Evolutionary conservation across 768 basidiomycete species (phyloP), one percentile per base, ranked within the genome.

Genomic region (Daedaleopsis sinensis): DNA sequence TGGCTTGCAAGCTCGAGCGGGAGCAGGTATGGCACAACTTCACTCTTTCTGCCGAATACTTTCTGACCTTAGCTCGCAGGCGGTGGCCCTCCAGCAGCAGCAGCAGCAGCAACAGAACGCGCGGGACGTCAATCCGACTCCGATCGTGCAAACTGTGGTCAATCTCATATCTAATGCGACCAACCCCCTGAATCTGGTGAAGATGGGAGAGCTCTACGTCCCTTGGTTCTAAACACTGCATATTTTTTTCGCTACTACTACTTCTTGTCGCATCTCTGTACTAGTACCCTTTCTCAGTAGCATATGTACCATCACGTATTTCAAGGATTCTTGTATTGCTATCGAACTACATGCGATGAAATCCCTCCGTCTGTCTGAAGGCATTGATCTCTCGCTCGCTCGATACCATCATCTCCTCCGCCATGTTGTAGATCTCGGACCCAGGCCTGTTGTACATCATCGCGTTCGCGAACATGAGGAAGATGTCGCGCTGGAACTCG

Each of bases 371-470:
- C 73, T 91, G 89, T 37, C 88, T 80, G 73, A 91, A 91, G 5
- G 83, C 77, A 55, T 84, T 81, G 66, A 90, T 88, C 51, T 87
- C 82, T 4, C 64, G 76, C 70, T 90, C 89, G 65, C 87, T 88
- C 65, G 88, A 88, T 1, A 83, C 69, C 88, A 91, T 88, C 90
- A 91, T 91, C 89, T 91, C 93, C 71, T 93, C 87, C 7, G 96
- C 93, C 92, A 96, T 96, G 55, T 80, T 81, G 64, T 89, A 86
- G n/a, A 96, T 89, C 70, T 93, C 91, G 16, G 89, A 91, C 5
- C 86, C 86, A 1, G 93, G 90, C 50, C 89, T 79, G 65, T 98
- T 98, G 73, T 94, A 98, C 91, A 98, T 94, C 86, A 96, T 89
- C 5, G 96, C 93, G 73, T 98, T 98, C 9, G 94, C 91, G 74